phyloP scores from a whole-genome alignment of 305 asterid genomes.

The Ruellia speciosa region DNA sequence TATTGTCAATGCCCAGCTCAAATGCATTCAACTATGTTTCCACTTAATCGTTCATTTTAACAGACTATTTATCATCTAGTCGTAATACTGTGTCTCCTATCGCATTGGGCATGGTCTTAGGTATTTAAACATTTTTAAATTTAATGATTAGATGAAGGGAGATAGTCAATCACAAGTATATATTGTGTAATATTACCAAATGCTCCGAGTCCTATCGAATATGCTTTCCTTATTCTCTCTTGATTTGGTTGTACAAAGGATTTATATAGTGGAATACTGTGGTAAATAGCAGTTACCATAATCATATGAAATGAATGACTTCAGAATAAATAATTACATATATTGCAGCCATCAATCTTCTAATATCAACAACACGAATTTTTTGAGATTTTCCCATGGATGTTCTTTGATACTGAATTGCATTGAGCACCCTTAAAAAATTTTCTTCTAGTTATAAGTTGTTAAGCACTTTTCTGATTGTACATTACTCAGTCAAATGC shows the following conservation, averaged over 20 bases:
- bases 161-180: no score
- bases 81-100: not conserved
- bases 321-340: not conserved
- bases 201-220: no score
- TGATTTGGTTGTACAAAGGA: no score
- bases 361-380: not conserved
- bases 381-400: conserved; percentile 7
- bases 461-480: not conserved
- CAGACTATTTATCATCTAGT: not conserved
- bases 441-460: not conserved
- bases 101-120: no score
- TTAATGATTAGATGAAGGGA: no score
- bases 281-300: no score
- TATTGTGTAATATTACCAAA: no score
- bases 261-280: no score
- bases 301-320: not conserved
- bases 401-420: conserved; percentile 18
- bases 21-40: not conserved
- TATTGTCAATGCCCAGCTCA: not conserved
- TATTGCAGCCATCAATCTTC: not conserved
- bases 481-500: conserved; percentile 19
- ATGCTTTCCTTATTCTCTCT: no score
- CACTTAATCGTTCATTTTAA: no score
- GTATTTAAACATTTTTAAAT: no score
- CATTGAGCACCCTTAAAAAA: conserved; percentile 11